These are phyloP conservation scores for Cladosporium sp. DNA, from an alignment of 2,329 filamentous ascomycete species.

Conservation along the genomic window DNA sequence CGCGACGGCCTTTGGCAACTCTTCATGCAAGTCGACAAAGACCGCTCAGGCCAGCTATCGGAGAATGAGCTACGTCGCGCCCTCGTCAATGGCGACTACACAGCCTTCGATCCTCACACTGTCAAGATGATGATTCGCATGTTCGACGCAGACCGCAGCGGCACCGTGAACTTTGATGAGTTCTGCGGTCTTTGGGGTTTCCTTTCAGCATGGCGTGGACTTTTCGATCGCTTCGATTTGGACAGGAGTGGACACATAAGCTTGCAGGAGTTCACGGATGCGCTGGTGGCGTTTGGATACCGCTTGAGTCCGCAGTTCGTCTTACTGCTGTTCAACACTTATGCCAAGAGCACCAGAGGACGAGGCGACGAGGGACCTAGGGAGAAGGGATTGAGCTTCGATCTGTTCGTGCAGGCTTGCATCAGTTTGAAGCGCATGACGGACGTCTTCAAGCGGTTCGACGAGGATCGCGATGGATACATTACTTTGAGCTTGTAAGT, in stretches of 20 bases:
- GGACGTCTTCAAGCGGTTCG: slow-evolving; percentile 98
- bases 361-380: slow-evolving; percentile 30
- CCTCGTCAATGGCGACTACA: slow-evolving; percentile 94
- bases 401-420: slow-evolving; percentile 95
- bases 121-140: slow-evolving; percentile 99
- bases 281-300: slow-evolving; percentile 88
- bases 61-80: slow-evolving; percentile 84
- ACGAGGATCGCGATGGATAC: slow-evolving; percentile 92
- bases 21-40: slow-evolving; percentile 87
- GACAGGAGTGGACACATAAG: slow-evolving; percentile 85
- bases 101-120: slow-evolving; percentile 86
- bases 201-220: slow-evolving; percentile 83
- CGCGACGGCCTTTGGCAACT: slow-evolving; percentile 71
- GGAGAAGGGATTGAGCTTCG: slow-evolving; percentile 57
- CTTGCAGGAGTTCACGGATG: slow-evolving; percentile 81
- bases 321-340: slow-evolving; percentile 78
- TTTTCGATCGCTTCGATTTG: slow-evolving; percentile 92
- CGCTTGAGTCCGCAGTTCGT: slow-evolving; percentile 81
- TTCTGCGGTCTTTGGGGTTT: slow-evolving; percentile 97
- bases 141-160: slow-evolving; percentile 90
- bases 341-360: slow-evolving; percentile 54
- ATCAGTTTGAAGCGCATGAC: slow-evolving; percentile 98
- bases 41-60: slow-evolving; percentile 75
- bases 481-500: slow-evolving; percentile 55
- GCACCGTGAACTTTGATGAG: slow-evolving; percentile 89